Percentiles rank a stretch among this genome's conserved stretches.
phyloP scores from a whole-genome alignment of 345 rosid species.

The Eucalyptus tenuipes region DNA sequence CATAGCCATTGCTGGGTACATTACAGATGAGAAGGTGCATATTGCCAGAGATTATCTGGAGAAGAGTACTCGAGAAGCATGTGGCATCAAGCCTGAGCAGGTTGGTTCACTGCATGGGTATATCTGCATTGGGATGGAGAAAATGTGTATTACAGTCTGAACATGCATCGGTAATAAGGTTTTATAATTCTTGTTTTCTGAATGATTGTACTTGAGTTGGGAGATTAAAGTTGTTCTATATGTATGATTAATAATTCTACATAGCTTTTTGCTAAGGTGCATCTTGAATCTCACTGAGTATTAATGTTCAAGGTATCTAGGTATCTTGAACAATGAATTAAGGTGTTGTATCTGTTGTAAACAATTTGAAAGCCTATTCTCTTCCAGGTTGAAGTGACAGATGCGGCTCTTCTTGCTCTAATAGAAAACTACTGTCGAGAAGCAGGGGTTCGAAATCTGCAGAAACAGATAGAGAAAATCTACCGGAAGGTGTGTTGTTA shows the following conservation, averaged over 20 bases:
- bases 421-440: conserved; percentile 97
- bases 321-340: neutral
- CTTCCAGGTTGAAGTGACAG: conserved; percentile 82
- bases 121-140: neutral
- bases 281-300: neutral
- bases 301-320: neutral
- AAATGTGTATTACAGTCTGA: neutral
- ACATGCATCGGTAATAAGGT: neutral
- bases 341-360: neutral
- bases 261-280: neutral
- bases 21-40: conserved; percentile 96
- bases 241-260: neutral
- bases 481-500: conserved; percentile 69
- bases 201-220: neutral
- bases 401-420: conserved; percentile 77
- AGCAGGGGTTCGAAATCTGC: conserved; percentile 99
- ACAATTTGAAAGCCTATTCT: neutral
- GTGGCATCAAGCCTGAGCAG: conserved; percentile 93
- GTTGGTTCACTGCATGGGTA: conserved; percentile 6
- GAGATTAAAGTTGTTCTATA: neutral
- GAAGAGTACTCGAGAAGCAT: conserved; percentile 74
- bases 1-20: conserved; percentile 93
- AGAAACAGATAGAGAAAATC: conserved; percentile 98
- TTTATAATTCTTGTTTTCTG: neutral
- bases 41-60: conserved; percentile 97